Evolutionary conservation across 1,139 yeast genomes (phyloP), one percentile per base, ranked within the genome.

Genomic region (Sugiyamaella grinbergsii): DNA sequence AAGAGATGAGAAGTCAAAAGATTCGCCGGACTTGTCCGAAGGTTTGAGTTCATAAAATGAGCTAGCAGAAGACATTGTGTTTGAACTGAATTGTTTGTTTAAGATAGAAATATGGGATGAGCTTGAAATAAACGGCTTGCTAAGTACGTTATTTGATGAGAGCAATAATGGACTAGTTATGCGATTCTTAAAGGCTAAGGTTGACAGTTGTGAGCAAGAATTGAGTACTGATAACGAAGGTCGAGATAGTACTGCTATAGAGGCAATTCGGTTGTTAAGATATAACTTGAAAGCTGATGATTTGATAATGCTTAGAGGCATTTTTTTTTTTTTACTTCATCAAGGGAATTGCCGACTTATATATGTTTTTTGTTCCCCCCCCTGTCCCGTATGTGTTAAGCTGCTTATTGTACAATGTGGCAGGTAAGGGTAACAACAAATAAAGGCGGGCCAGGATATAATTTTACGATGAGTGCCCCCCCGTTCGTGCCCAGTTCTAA

Each of bases 1-100:
- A 55, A 90, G 74, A 58, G 85, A 77, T 37, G 72, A 64, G 66
- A 93, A 85, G 40, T 85, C 79, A 70, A 71, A 89, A 29, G 83
- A 81, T 61, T 82, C 70, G 44, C 86, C 89, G 34, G 71, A 68
- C 65, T 74, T 75, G 69, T 81, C 85, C 39, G 68, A 64, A 23
- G 89, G 85, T 20, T 75, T 63, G 56, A 85, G 76, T 1, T 75
- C 77, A 72, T 83, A 83, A 64, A 84, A 81, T 5, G 62, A 53
- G 16, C 70, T 56, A 23, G 61, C 63, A 31, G 58, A 33, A 45
- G 62, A 52, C 62, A 59, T 59, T 52, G 45, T 49, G 15, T n/a
- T 18, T 10, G 18, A 44, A 44, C 26, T 28, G 42, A 20, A 18
- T 24, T n/a, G n/a, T n/a, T 10, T 23, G 16, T 23, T 5, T 23